Conservation (phyloP, 306 rosid species). For the Glycyrrhiza uralensis region DNA sequence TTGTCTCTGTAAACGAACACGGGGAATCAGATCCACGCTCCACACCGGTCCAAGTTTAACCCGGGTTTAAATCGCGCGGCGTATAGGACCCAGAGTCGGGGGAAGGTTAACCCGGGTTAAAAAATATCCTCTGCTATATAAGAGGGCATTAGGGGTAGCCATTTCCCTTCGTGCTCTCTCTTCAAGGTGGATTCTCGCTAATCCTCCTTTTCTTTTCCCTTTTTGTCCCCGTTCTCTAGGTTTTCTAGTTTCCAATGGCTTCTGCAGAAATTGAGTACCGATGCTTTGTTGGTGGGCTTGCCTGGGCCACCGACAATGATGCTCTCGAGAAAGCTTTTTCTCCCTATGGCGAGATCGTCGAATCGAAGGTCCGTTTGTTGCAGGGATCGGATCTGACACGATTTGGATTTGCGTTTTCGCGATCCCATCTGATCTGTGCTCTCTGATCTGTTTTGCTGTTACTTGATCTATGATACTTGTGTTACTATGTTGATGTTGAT, state of each 20-base stretch:
- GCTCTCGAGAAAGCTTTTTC: slow-evolving; percentile 75
- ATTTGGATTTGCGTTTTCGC: slow-evolving; percentile 55
- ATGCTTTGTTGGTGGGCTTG: slow-evolving; percentile 97
- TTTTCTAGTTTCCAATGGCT: slow-evolving; percentile 40
- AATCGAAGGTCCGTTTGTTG: slow-evolving; percentile 99
- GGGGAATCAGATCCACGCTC: not conserved
- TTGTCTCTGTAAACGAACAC: not conserved
- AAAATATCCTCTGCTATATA: slow-evolving; percentile 40
- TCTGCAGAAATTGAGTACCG: slow-evolving; percentile 67
- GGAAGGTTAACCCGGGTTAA: slow-evolving; percentile 41
- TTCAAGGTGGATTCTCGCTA: slow-evolving; percentile 27
- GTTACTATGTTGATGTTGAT: slow-evolving; percentile 55
- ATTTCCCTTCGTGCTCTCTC: slow-evolving; percentile 26
- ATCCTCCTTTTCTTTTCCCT: not conserved
- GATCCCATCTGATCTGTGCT: slow-evolving; percentile 58
- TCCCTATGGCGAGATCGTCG: slow-evolving; percentile 63
- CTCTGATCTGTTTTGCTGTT: slow-evolving; percentile 71
- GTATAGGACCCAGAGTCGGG: not conserved
- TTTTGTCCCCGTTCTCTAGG: not conserved
- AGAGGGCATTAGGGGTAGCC: rapidly evolving
- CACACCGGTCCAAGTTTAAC: slow-evolving; percentile 23
- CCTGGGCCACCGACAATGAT: slow-evolving; percentile 92
- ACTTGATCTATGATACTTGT: slow-evolving; percentile 72
- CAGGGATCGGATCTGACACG: slow-evolving; percentile 79
- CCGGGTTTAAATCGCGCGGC: slow-evolving; percentile 29